phyloP scores from a whole-genome alignment of 805 yeast species.

The Metahyphopichia silvanorum region DNA sequence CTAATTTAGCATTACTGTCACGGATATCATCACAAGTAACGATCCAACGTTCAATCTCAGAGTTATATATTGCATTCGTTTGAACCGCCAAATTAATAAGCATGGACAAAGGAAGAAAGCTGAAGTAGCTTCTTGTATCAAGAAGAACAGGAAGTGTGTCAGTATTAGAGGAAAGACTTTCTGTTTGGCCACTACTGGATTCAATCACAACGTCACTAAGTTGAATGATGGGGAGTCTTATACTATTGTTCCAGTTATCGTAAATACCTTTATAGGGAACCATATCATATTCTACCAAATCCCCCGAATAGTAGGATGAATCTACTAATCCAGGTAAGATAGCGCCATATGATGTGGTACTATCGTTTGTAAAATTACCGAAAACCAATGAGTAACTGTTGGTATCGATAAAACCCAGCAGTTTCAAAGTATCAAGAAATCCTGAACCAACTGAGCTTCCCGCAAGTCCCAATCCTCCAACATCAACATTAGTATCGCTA shows the following conservation, averaged over 20 bases:
- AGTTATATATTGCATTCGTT: constrained; percentile 59
- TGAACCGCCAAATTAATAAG: constrained; percentile 66
- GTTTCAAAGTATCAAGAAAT: constrained; percentile 18
- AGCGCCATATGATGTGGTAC: constrained; percentile 19
- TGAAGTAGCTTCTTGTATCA: constrained; percentile 51
- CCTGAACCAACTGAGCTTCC: constrained; percentile 24
- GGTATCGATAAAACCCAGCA: constrained; percentile 18
- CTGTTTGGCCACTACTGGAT: constrained; percentile 33
- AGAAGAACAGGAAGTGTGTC: constrained; percentile 52
- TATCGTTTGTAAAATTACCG: constrained; percentile 9
- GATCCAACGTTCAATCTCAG: constrained; percentile 50
- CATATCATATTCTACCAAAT: constrained; percentile 47
- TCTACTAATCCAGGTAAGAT: constrained; percentile 62
- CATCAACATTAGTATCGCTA: constrained; percentile 14
- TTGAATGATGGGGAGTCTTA: constrained; percentile 26
- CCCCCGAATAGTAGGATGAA: constrained; percentile 41
- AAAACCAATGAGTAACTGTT: constrained; percentile 36
- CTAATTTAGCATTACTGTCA: constrained; percentile 45
- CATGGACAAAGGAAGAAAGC: constrained; percentile 52
- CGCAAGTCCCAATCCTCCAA: constrained; percentile 38
- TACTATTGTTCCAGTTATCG: constrained; percentile 7
- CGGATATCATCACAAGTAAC: constrained; percentile 55
- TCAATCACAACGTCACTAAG: constrained; percentile 20
- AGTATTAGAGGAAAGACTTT: constrained; percentile 24
- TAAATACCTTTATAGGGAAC: constrained; percentile 50